These are phyloP conservation scores for Penicillium sp. DNA, from an alignment of 2,329 filamentous ascomycete genomes.

Conservation along the genomic window DNA sequence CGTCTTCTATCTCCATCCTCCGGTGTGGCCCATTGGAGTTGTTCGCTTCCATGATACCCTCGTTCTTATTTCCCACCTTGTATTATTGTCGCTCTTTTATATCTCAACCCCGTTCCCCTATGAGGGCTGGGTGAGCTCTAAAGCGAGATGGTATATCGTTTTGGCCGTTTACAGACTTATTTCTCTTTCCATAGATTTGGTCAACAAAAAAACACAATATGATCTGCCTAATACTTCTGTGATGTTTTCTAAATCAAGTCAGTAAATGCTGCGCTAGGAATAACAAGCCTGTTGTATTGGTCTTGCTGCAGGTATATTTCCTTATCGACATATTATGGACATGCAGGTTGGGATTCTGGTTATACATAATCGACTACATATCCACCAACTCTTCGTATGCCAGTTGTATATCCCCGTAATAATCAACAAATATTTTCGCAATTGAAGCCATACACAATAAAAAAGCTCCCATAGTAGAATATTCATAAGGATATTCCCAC, in stretches of 20 bases:
- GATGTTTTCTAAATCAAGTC: neutral
- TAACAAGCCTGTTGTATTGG: no score
- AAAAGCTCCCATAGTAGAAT: neutral
- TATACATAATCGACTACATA: neutral
- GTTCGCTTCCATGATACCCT: conserved; percentile 11
- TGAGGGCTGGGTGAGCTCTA: neutral
- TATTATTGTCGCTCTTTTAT: conserved; percentile 7
- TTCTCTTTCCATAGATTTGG: neutral
- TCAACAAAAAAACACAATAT: neutral
- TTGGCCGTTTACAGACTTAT: neutral
- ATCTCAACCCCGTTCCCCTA: neutral
- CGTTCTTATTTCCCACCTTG: neutral
- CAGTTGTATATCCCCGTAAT: neutral
- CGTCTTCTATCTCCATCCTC: neutral
- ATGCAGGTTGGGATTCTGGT: no score
- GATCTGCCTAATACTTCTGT: neutral
- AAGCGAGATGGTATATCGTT: neutral
- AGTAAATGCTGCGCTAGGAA: neutral
- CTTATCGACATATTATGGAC: no score
- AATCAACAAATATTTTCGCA: neutral
- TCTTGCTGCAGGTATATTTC: neutral
- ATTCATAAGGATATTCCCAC: neutral
- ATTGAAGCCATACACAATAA: neutral
- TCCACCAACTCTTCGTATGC: no score
- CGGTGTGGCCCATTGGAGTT: conserved; percentile 6